A percentile compares a stretch with the other conserved stretches of the same genome.
These are phyloP conservation scores for Isabelozyma gotoi DNA, from an alignment of 805 yeast species.

Conservation along the genomic window DNA sequence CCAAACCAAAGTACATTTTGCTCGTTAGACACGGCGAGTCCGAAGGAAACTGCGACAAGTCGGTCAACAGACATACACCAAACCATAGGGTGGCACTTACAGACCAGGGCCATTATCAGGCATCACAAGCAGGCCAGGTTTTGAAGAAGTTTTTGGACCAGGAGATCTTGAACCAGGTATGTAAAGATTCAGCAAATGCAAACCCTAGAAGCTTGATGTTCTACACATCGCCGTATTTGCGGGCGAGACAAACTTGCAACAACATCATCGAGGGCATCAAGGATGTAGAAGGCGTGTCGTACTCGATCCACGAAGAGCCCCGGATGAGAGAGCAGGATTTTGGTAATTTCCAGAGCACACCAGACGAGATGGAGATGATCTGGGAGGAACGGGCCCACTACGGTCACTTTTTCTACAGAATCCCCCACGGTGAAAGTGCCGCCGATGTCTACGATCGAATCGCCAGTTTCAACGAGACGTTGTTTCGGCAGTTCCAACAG, in stretches of 20 bases:
- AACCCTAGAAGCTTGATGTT: constrained; percentile 53
- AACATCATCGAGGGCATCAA: constrained; percentile 61
- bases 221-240: constrained; percentile 81
- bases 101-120: constrained; percentile 64
- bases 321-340: constrained; percentile 93
- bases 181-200: constrained; percentile 3
- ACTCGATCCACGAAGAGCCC: constrained; percentile 78
- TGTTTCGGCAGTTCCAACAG: constrained; percentile 74
- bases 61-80: constrained; percentile 73
- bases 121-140: constrained; percentile 58
- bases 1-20: constrained; percentile 60
- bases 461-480: constrained; percentile 84
- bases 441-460: constrained; percentile 94
- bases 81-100: constrained; percentile 82
- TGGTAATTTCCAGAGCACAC: constrained; percentile 84
- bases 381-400: constrained; percentile 85
- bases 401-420: constrained; percentile 78
- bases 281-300: constrained; percentile 42
- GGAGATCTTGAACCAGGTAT: constrained; percentile 28
- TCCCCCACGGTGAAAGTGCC: constrained; percentile 93
- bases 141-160: constrained; percentile 38
- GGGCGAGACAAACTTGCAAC: constrained; percentile 83
- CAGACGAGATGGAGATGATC: constrained; percentile 73
- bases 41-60: constrained; percentile 84
- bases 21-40: constrained; percentile 91